Evolutionary conservation across 768 basidiomycete genomes (phyloP), one percentile per base, ranked within the genome.

Genomic region (Suillus cothurnatus): DNA sequence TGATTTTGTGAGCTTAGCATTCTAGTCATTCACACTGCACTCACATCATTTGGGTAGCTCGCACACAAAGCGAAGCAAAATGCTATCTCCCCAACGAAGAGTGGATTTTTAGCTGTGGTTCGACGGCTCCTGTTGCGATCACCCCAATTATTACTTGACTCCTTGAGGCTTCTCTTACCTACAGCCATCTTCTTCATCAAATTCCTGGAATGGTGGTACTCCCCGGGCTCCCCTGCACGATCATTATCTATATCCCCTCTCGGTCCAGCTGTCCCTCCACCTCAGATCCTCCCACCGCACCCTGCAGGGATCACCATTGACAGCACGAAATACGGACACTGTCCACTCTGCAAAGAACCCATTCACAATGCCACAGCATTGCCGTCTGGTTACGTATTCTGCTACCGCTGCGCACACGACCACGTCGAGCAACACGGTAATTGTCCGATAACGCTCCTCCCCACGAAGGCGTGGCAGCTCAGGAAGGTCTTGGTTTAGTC

Each of bases 181-280:
- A 92, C 90, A 23, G 90, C 91, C 49, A 95, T 99, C 65, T 97
- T 99, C 77, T 92, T 94, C 74, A 82, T 99, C 81, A 97, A 95
- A 77, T 96, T 99, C 78, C 82, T 97, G 55, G 95, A 99, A 78
- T 99, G 97, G 95, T 99, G 97, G 95, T 99, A 99, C 73, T 96
- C 95, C 5, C 95, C 97, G 26, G 85, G 85, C 52, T 97, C 94
- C 14, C 95, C 92, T 4, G 93, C 92, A 21, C 86, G 88, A 47
- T 86, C 87, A n/a, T 78, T 93, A 61, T 83, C 87, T 11, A 82
- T 82, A 38, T 87, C 86, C 14, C 81, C 78, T 36, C 83, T 85
- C 61, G 91, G 88, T 8, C 92, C 89, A 34, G 82, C 86, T 2
- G 83, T 93, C 50, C 90, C 91, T 68, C 93, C 93, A 17, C 95